Conservation (phyloP, 192 early-diverging fungal species). For the Umbelopsis sp. region DNA sequence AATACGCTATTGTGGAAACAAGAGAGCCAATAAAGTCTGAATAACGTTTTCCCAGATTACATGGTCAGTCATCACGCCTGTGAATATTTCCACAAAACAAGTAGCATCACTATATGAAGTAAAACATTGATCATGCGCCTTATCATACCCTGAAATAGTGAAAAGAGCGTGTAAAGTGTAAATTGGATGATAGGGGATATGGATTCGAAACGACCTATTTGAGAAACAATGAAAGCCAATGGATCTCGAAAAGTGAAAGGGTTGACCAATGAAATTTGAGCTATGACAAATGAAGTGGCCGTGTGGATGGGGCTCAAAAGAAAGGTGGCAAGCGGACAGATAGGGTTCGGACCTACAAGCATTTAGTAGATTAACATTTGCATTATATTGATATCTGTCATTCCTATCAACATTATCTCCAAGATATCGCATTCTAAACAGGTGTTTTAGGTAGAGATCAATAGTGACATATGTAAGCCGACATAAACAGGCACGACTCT, state of each 20-base stretch:
- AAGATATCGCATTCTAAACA: no score
- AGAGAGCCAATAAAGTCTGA: background rate
- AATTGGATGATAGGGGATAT: slow-evolving; percentile 5
- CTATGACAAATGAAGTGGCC: slow-evolving; percentile 12
- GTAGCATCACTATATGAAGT: background rate
- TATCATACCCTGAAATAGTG: background rate
- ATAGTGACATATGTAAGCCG: no score
- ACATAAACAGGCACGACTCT: no score
- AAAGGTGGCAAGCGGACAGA: slow-evolving; percentile 3
- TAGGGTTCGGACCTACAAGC: slow-evolving; percentile 3
- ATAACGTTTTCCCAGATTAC: background rate
- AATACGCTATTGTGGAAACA: no score
- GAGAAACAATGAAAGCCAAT: background rate
- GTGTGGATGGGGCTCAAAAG: slow-evolving; percentile 6
- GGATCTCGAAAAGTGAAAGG: background rate
- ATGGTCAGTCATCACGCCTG: background rate
- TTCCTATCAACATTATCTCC: no score
- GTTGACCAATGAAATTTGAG: slow-evolving; percentile 12
- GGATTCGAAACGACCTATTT: background rate
- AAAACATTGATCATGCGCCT: background rate
- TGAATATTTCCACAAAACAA: background rate
- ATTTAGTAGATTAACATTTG: background rate
- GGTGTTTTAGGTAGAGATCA: no score
- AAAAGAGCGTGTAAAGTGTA: background rate
- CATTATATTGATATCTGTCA: background rate